phyloP scores from a whole-genome alignment of 192 early-diverging fungal genomes.

The Phycomyces blakesleeanus region DNA sequence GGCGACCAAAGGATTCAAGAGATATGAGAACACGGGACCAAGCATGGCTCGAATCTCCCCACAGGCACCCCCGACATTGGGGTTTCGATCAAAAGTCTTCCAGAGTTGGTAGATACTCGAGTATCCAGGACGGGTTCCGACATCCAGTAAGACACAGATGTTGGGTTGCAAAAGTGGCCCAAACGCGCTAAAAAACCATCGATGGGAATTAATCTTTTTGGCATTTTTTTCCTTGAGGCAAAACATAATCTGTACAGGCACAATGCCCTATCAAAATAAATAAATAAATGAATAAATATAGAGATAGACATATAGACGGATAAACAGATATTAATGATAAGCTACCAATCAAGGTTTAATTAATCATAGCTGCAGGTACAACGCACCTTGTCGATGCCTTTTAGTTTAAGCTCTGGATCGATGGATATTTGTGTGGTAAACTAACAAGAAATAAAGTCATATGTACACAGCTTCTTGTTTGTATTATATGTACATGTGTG shows the following conservation, averaged over 20 bases:
- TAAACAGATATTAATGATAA: not conserved
- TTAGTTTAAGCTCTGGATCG: constrained; percentile 62
- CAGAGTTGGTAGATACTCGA: constrained; percentile 49
- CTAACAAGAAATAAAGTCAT: constrained; percentile 26
- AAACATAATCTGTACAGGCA: constrained; percentile 72
- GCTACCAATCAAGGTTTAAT: not conserved
- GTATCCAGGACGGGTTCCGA: constrained; percentile 68
- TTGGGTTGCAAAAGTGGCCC: constrained; percentile 63
- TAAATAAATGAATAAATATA: too few relatives aligned
- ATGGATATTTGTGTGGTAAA: constrained; percentile 80
- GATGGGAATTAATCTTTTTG: constrained; percentile 71
- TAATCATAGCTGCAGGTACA: not conserved
- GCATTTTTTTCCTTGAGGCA: constrained; percentile 81
- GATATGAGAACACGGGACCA: constrained; percentile 48
- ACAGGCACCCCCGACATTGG: constrained; percentile 72
- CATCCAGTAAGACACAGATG: constrained; percentile 67
- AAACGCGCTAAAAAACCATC: constrained; percentile 78
- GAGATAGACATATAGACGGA: too few relatives aligned
- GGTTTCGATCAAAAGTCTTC: constrained; percentile 64
- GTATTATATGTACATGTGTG: too few relatives aligned
- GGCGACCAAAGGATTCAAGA: constrained; percentile 71
- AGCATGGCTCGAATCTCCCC: constrained; percentile 68
- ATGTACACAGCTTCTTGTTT: too few relatives aligned
- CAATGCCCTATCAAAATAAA: constrained; percentile 40
- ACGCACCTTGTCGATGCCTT: constrained; percentile 50